A percentile compares a stretch with the other conserved stretches of the same genome.
These are phyloP conservation scores for Cutaneotrichosporon dermatis DNA, from an alignment of 1,284 basidiomycete species.

Conservation along the genomic window DNA sequence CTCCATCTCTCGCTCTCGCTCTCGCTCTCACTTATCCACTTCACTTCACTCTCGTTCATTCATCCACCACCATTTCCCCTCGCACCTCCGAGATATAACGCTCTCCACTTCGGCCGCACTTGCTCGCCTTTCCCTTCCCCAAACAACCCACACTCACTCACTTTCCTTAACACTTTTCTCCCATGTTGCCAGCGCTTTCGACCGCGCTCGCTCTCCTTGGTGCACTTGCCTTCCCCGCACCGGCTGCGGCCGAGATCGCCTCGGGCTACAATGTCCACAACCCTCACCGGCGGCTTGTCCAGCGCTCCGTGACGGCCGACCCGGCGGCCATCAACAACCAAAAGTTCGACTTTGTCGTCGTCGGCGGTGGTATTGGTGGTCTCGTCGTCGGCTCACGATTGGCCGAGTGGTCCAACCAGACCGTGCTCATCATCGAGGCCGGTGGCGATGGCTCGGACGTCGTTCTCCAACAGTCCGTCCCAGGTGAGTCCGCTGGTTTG, in stretches of 20 bases:
- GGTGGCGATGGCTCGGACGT: conserved; percentile 60
- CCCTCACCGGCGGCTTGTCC: conserved; percentile 28
- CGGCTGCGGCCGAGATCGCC: not conserved
- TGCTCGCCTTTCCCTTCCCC: too few relatives aligned
- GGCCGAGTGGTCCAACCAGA: conserved; percentile 61
- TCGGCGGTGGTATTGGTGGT: conserved; percentile 64
- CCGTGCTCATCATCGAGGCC: conserved; percentile 68
- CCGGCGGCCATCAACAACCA: conserved; percentile 29
- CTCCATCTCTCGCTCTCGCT: too few relatives aligned
- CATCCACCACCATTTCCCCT: too few relatives aligned
- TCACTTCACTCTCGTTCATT: too few relatives aligned
- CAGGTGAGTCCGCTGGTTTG: conserved; percentile 38
- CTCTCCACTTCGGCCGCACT: too few relatives aligned
- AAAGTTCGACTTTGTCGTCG: conserved; percentile 47
- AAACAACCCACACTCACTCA: too few relatives aligned
- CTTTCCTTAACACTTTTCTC: too few relatives aligned
- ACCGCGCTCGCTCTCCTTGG: not conserved
- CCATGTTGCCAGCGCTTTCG: too few relatives aligned
- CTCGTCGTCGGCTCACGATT: conserved; percentile 66
- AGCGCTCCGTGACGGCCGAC: conserved; percentile 28
- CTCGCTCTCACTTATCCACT: too few relatives aligned
- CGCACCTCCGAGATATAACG: too few relatives aligned
- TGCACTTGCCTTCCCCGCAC: not conserved
- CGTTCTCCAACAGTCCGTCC: conserved; percentile 48
- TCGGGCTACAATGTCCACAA: conserved; percentile 25